These are phyloP conservation scores for Kwoniella dejecticola DNA, from an alignment of 768 basidiomycete species.

Conservation along the genomic window DNA sequence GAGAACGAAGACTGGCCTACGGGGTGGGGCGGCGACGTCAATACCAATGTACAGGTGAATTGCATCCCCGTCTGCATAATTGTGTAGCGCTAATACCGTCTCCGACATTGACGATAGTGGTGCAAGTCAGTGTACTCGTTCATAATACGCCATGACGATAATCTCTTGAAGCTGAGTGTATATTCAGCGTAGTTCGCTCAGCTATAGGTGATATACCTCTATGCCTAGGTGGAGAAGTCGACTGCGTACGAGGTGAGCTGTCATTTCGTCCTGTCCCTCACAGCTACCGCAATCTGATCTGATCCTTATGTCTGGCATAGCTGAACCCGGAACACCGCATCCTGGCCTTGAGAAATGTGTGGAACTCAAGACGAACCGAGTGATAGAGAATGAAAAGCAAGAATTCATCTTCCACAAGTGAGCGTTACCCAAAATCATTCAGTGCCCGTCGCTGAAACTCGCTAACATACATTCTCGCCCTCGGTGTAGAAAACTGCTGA, in stretches of 20 bases:
- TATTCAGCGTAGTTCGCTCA: constrained; percentile 48
- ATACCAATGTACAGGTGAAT: constrained; percentile 53
- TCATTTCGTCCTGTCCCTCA: not conserved
- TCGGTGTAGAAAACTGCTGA: constrained; percentile 54
- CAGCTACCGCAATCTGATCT: too few species aligned
- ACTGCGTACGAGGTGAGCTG: constrained; percentile 50
- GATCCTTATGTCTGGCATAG: constrained; percentile 5
- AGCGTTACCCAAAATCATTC: not conserved
- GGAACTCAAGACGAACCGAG: constrained; percentile 56
- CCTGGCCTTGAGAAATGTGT: constrained; percentile 44
- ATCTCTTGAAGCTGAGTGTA: not conserved
- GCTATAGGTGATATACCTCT: constrained; percentile 51
- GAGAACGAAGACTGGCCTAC: constrained; percentile 21
- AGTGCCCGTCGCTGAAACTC: too few species aligned
- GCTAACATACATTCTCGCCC: not conserved
- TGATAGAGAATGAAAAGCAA: constrained; percentile 47
- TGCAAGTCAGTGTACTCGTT: constrained; percentile 47
- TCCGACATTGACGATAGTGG: constrained; percentile 35
- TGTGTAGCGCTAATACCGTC: not conserved
- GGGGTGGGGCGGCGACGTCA: constrained; percentile 54
- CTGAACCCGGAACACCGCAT: constrained; percentile 33
- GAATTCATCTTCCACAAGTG: constrained; percentile 52
- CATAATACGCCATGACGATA: too few species aligned
- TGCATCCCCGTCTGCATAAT: too few species aligned
- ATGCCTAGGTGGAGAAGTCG: constrained; percentile 55